Conservation (phyloP, 2,329 filamentous ascomycete species). For the Talaromyces islandicus region DNA sequence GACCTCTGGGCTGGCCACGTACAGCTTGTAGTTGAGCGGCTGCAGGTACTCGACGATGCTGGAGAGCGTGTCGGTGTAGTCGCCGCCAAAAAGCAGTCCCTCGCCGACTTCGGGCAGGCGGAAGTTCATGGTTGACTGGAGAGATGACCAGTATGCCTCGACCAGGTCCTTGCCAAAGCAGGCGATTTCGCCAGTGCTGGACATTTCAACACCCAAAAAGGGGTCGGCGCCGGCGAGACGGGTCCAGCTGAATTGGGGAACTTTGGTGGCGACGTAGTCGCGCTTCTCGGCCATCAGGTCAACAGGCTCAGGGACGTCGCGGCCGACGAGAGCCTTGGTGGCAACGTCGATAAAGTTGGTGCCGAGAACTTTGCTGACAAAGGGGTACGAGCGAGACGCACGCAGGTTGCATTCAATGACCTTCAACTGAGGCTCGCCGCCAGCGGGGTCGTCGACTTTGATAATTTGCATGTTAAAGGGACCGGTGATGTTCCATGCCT, state of each 20-base stretch:
- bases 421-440: slow-evolving; percentile 72
- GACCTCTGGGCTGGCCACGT: slow-evolving; percentile 72
- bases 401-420: slow-evolving; percentile 98
- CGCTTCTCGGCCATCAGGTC: slow-evolving; percentile 88
- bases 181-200: slow-evolving; percentile 93
- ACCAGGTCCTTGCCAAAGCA: slow-evolving; percentile 96
- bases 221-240: slow-evolving; percentile 94
- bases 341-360: slow-evolving; percentile 96
- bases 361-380: slow-evolving; percentile 93
- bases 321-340: slow-evolving; percentile 82
- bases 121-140: slow-evolving; percentile 99
- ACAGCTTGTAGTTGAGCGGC: slow-evolving; percentile 92
- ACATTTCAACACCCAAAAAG: slow-evolving; percentile 97
- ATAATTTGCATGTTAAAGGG: slow-evolving; percentile 99
- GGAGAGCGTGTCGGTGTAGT: slow-evolving; percentile 64
- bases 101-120: slow-evolving; percentile 89
- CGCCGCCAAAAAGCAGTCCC: slow-evolving; percentile 90
- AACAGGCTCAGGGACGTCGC: slow-evolving; percentile 73
- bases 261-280: slow-evolving; percentile 93
- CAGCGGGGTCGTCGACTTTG: slow-evolving; percentile 73
- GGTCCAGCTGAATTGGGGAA: slow-evolving; percentile 98
- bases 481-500: slow-evolving; percentile 94
- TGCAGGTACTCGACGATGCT: slow-evolving; percentile 79
- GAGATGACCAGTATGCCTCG: slow-evolving; percentile 94
- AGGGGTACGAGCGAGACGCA: slow-evolving; percentile 95